phyloP scores from a whole-genome alignment of 257 asterid species.

The Salvia splendens region DNA sequence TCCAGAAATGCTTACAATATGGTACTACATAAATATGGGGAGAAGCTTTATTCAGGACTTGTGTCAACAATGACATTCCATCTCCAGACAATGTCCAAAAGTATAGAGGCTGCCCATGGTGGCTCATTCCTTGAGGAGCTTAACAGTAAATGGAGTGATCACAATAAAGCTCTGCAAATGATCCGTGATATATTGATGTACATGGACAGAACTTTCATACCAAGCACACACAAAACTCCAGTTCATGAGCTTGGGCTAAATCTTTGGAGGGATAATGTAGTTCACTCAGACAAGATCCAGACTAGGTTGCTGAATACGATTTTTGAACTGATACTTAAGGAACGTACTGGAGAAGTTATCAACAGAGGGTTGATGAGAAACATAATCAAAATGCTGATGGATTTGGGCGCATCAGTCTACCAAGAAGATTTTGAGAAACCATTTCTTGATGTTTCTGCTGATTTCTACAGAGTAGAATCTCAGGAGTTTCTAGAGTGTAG shows the following conservation, averaged over 20 bases:
- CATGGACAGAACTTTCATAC: conserved; percentile 87
- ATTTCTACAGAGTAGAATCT: conserved; percentile 79
- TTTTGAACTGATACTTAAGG: conserved; percentile 62
- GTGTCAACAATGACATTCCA: conserved; percentile 70
- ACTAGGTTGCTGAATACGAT: conserved; percentile 66
- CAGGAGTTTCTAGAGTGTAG: conserved; percentile 78
- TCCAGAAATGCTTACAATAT: conserved; percentile 86
- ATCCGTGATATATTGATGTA: conserved; percentile 85
- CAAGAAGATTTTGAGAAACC: conserved; percentile 84
- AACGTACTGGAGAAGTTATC: conserved; percentile 74
- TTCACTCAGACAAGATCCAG: conserved; percentile 66
- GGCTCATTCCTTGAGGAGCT: conserved; percentile 77
- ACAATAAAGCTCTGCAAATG: conserved; percentile 84
- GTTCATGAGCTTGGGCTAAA: conserved; percentile 86
- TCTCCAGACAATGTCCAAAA: conserved; percentile 60
- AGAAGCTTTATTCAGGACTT: conserved; percentile 79
- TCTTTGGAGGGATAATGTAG: conserved; percentile 80
- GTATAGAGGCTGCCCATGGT: conserved; percentile 73
- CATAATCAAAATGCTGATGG: conserved; percentile 80
- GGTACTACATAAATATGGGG: conserved; percentile 87
- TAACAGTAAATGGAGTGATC: conserved; percentile 75
- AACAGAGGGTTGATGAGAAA: conserved; percentile 90
- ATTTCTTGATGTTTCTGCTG: conserved; percentile 74
- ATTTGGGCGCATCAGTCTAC: conserved; percentile 76
- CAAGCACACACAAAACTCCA: conserved; percentile 65